These are phyloP conservation scores for Hypoxylon subgilvum DNA, from an alignment of 495 filamentous ascomycete genomes.

Conservation along the genomic window DNA sequence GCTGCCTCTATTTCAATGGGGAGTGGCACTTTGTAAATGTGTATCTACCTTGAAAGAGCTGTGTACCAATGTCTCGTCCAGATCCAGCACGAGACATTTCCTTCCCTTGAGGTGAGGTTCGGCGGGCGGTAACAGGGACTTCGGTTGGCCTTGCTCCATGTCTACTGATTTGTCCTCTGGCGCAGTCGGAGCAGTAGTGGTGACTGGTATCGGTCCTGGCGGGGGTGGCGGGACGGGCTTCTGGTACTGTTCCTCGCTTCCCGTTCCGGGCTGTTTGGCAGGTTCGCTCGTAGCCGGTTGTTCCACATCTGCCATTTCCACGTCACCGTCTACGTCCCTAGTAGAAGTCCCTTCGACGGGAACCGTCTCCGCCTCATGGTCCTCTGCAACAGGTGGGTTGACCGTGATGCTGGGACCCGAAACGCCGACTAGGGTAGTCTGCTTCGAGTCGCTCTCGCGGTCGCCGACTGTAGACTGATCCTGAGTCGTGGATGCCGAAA, in stretches of 20 bases:
- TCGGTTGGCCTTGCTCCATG: slow-evolving; percentile 58
- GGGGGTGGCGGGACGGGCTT: slow-evolving; percentile 65
- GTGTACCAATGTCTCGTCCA: slow-evolving; percentile 98
- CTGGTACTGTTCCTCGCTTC: slow-evolving; percentile 48
- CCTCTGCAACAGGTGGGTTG: slow-evolving; percentile 46
- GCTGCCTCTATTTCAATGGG: background rate
- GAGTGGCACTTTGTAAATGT: too few species aligned
- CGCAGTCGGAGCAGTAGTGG: slow-evolving; percentile 17
- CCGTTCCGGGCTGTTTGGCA: slow-evolving; percentile 41
- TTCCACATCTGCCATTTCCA: slow-evolving; percentile 67
- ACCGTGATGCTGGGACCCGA: slow-evolving; percentile 53
- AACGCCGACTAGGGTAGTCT: slow-evolving; percentile 49
- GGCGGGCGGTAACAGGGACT: slow-evolving; percentile 80
- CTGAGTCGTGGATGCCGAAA: slow-evolving; percentile 50
- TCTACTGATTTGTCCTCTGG: slow-evolving; percentile 45
- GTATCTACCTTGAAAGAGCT: slow-evolving; percentile 93
- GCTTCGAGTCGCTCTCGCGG: slow-evolving; percentile 54
- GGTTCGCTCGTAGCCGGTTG: slow-evolving; percentile 34
- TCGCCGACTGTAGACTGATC: slow-evolving; percentile 53
- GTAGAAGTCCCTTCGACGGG: slow-evolving; percentile 26
- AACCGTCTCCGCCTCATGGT: slow-evolving; percentile 38
- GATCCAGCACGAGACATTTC: slow-evolving; percentile 94
- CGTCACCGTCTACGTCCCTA: slow-evolving; percentile 62
- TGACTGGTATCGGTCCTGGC: slow-evolving; percentile 42
- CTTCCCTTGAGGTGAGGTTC: slow-evolving; percentile 77